These are phyloP conservation scores for Talaromyces sp. DNA, from an alignment of 2,329 filamentous ascomycete genomes.

Conservation along the genomic window DNA sequence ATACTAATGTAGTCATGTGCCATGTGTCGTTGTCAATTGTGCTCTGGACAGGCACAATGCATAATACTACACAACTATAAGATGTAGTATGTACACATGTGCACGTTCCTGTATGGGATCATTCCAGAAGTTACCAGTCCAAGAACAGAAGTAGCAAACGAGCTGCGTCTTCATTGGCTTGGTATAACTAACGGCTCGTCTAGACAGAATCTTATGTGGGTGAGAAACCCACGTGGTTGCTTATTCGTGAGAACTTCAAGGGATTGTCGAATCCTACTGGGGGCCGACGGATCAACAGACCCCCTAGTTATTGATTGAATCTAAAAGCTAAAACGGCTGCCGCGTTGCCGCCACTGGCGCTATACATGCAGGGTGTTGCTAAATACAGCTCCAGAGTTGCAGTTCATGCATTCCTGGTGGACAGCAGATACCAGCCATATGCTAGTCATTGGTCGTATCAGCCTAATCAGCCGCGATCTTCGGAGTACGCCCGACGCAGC, in stretches of 20 bases:
- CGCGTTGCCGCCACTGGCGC: background rate
- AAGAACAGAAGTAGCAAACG: too few species aligned
- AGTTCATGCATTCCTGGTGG: background rate
- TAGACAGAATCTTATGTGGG: background rate
- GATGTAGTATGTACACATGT: too few species aligned
- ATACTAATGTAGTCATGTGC: background rate
- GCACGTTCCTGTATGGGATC: too few species aligned
- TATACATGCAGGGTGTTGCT: background rate
- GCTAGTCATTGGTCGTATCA: background rate
- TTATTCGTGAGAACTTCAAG: background rate
- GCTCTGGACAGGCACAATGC: too few species aligned
- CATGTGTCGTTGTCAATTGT: too few species aligned
- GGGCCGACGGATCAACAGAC: background rate
- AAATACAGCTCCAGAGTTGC: background rate
- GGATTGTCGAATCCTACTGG: background rate
- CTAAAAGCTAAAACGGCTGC: background rate
- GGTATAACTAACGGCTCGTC: background rate
- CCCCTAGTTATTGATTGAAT: background rate
- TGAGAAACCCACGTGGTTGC: background rate
- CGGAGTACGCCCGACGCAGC: background rate
- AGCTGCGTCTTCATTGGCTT: background rate
- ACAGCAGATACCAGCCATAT: background rate
- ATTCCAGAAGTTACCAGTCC: too few species aligned
- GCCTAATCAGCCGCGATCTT: background rate
- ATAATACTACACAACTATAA: too few species aligned